Conservation (phyloP, 108 stramenopile genomes). For the Chaetoceros muelleri region DNA sequence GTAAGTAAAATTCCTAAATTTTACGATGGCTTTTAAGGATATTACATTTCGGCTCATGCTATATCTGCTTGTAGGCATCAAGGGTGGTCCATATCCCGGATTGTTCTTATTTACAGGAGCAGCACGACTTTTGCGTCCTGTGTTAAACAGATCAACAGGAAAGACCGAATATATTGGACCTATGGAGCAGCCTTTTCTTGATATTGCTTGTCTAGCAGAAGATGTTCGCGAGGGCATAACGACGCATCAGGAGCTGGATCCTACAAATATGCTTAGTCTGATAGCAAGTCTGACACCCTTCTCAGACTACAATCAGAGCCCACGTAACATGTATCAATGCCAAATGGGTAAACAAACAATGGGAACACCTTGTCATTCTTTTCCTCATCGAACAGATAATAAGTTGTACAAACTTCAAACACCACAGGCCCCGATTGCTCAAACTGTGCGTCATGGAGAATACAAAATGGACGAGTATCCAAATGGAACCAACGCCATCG, state of each 20-base stretch:
- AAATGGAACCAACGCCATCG: conserved; percentile 96
- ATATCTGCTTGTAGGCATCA: conserved; percentile 10
- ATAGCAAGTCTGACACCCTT: conserved; percentile 95
- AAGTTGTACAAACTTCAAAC: conserved; percentile 92
- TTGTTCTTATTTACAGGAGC: conserved; percentile 83
- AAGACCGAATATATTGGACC: conserved; percentile 90
- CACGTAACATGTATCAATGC: conserved; percentile 98
- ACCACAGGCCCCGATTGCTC: conserved; percentile 95
- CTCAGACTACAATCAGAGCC: conserved; percentile 97
- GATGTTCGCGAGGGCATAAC: conserved; percentile 81
- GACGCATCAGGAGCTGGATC: conserved; percentile 94
- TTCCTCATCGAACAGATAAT: conserved; percentile 90
- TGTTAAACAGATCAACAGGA: conserved; percentile 79
- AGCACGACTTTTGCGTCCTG: conserved; percentile 87
- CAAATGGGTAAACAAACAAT: conserved; percentile 99
- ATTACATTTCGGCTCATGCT: background rate
- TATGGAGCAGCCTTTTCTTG: conserved; percentile 96
- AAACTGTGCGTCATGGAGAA: conserved; percentile 81
- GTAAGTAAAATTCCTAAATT: conserved; percentile 9
- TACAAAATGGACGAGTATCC: conserved; percentile 98
- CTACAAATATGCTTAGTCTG: conserved; percentile 94
- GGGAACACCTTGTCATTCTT: conserved; percentile 94
- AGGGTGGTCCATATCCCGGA: conserved; percentile 89
- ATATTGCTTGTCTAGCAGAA: conserved; percentile 89
- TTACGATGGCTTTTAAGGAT: no score